Evolutionary conservation across 768 basidiomycete species (phyloP), one percentile per base, ranked within the genome.

Genomic region (Mycena sanguinolenta): DNA sequence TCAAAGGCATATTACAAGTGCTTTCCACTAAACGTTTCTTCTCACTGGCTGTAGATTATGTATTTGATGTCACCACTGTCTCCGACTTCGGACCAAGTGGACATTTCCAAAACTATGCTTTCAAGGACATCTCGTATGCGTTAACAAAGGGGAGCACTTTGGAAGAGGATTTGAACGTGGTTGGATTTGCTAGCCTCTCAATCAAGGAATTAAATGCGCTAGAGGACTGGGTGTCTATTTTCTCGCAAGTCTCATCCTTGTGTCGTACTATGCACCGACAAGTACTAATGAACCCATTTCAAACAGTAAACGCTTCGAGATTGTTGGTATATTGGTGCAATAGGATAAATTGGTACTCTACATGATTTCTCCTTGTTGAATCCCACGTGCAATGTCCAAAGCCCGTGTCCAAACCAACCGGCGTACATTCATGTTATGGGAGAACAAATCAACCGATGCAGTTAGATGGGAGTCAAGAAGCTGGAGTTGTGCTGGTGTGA

Each of bases 391-490:
- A 25, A 63, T 54, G 14, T 44, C 42, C 30, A 65, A n/a, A 2
- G 63, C 63, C 3, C 9, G 12, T 8, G n/a, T 9, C 63, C 63
- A 64, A 27, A 57, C 52, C 13, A 32, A 10, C 8, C 55, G 9
- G 8, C 63, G 63, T n/a, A 57, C 42, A 32, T 32, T 57, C 63
- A 65, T 65, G 30, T 65, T 65, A 0, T 55, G 63, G 21, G 63
- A 57, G 27, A 63, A 55, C 8, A 63, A 19, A 27, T 65, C 54
- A 3, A 58, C 42, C 10, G 38, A 55, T n/a, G 27, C 6, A 23
- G 16, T 28, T 1, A 65, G 39, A 16, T 34, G 63, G 1, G 4
- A 0, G 30, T 57, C 63, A 2, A 65, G 30, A 13, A 46, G 19
- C 25, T 49, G 39, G 0, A 65, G 30, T 44, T 65, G 63, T 0